phyloP scores from a whole-genome alignment of 371 early-diverging fungal genomes.

The Rhizopus stolonifer region DNA sequence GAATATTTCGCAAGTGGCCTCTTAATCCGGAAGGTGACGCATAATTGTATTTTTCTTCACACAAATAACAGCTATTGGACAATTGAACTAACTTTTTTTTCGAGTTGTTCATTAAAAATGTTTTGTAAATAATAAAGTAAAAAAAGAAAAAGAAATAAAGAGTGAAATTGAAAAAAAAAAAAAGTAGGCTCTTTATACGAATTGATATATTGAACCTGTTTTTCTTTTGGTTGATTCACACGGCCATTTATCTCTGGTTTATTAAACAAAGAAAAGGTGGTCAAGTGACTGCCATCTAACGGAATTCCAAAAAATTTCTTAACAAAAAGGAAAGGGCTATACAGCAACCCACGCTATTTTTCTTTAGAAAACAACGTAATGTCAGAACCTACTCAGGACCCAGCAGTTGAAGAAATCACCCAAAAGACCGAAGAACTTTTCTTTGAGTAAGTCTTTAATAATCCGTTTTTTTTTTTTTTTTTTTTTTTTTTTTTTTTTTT shows the following conservation, averaged over 20 bases:
- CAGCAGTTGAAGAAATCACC: slow-evolving; percentile 50
- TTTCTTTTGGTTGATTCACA: no score
- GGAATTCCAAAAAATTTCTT: neutral
- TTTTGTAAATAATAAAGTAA: neutral
- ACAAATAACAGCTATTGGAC: neutral
- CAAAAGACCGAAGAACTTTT: slow-evolving; percentile 57
- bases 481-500: no score
- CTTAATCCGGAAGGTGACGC: neutral
- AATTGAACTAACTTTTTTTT: neutral
- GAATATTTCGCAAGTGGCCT: neutral
- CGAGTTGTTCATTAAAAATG: neutral
- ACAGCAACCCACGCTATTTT: neutral
- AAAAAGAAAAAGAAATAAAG: neutral
- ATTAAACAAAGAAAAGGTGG: no score
- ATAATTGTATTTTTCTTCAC: neutral
- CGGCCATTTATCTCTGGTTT: no score
- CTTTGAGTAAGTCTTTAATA: slow-evolving; percentile 42
- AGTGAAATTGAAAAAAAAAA: no score
- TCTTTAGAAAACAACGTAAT: slow-evolving; percentile 9
- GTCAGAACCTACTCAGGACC: slow-evolving; percentile 37
- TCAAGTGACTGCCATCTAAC: neutral
- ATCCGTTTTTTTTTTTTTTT: no score
- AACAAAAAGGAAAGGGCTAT: no score
- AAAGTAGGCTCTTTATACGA: no score
- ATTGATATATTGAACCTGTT: no score